These are phyloP conservation scores for Aspergillus affinis DNA, from an alignment of 495 filamentous ascomycete species.

Conservation along the genomic window DNA sequence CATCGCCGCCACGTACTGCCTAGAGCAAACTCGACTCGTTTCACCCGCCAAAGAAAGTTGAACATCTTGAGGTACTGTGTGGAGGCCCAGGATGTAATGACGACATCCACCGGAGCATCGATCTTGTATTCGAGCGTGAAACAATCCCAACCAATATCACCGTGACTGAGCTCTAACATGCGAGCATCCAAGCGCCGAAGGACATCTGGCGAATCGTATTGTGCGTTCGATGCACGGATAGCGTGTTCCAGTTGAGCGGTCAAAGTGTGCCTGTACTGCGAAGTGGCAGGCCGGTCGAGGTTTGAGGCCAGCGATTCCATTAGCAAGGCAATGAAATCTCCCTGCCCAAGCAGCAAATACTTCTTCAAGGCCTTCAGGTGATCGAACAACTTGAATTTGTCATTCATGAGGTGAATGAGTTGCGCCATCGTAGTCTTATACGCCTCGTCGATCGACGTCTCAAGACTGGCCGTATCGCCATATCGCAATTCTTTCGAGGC, in stretches of 20 bases:
- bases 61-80: constrained; percentile 98
- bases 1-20: constrained; percentile 89
- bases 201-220: constrained; percentile 92
- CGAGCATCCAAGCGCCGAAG: constrained; percentile 89
- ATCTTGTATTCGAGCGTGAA: constrained; percentile 99
- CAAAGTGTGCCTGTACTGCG: constrained; percentile 90
- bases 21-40: constrained; percentile 94
- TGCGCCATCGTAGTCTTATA: constrained; percentile 97
- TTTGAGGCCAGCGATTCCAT: constrained; percentile 95
- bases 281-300: constrained; percentile 91
- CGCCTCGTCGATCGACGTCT: constrained; percentile 91
- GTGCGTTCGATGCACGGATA: constrained; percentile 94
- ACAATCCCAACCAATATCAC: constrained; percentile 98
- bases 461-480: constrained; percentile 88
- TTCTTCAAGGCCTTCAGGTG: constrained; percentile 91
- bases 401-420: constrained; percentile 89
- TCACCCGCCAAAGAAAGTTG: constrained; percentile 99
- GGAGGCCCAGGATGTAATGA: constrained; percentile 91
- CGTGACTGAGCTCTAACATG: constrained; percentile 92
- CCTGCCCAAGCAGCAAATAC: constrained; percentile 91
- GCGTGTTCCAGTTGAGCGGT: constrained; percentile 98
- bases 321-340: constrained; percentile 94
- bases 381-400: constrained; percentile 90
- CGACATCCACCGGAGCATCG: constrained; percentile 94
- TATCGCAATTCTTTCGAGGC: constrained; percentile 91